Conservation (phyloP, 495 filamentous ascomycete genomes). For the Penicillium ucsense region DNA sequence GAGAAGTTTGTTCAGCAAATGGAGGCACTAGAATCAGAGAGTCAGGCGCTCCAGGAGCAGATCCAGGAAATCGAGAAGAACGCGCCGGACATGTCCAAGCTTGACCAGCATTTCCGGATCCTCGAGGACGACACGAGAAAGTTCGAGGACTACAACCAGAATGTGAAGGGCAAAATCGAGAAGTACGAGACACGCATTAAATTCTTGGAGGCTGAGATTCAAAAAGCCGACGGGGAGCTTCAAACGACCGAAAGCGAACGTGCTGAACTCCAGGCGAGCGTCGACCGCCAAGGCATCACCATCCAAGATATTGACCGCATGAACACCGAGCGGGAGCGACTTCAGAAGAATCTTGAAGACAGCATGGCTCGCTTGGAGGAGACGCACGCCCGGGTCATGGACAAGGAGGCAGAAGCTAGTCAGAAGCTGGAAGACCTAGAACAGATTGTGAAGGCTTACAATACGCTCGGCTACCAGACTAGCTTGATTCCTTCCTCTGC, state of each 20-base stretch:
- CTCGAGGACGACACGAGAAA: conserved; percentile 85
- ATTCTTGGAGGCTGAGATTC: conserved; percentile 68
- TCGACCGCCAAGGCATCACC: conserved; percentile 87
- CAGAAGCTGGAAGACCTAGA: conserved; percentile 82
- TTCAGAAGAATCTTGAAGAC: conserved; percentile 74
- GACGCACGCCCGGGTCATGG: conserved; percentile 65
- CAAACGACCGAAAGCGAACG: conserved; percentile 72
- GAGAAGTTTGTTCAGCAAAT: conserved; percentile 72
- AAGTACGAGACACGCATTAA: conserved; percentile 71
- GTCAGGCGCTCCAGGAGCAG: conserved; percentile 64
- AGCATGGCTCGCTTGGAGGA: conserved; percentile 69
- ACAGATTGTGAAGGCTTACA: conserved; percentile 76
- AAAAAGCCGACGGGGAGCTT: conserved; percentile 67
- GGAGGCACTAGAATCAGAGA: conserved; percentile 72
- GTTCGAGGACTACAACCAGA: conserved; percentile 83
- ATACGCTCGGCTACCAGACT: conserved; percentile 85
- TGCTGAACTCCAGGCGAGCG: conserved; percentile 64
- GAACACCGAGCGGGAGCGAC: conserved; percentile 85
- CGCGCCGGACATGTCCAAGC: conserved; percentile 65
- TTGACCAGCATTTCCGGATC: conserved; percentile 77
- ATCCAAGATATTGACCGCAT: conserved; percentile 98
- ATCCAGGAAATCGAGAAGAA: conserved; percentile 82
- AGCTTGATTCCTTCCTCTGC: conserved; percentile 79
- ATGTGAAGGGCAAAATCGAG: conserved; percentile 67
- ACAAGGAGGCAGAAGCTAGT: conserved; percentile 76